Evolutionary conservation across 2,329 filamentous ascomycete genomes (phyloP), one percentile per base, ranked within the genome.

Genomic region (Verticillium longisporum): DNA sequence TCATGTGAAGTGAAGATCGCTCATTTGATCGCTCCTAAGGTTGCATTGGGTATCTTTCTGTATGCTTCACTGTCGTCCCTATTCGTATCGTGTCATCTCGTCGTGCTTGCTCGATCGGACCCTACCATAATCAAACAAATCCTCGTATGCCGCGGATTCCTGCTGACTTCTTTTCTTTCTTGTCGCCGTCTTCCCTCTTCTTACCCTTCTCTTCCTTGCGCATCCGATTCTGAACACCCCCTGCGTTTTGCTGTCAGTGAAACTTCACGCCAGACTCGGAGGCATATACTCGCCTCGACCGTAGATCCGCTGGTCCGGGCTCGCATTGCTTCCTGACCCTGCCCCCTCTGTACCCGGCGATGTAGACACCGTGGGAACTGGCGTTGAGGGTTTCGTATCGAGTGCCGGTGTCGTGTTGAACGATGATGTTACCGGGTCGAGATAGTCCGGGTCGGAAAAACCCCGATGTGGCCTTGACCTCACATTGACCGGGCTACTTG

Each of bases 141-240:
- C 76, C 74, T 34, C 77, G 68, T 33, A 78, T 77, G 5, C 77
- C 75, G n/a, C 76, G 69, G n/a, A 79, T 65, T 4, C 72, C 75
- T 21, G 71, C 73, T 26, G 68, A 68, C 61, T 77, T 78, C 66
- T 76, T 78, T 13, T 74, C 73, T 62, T 73, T 72, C 55, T 68
- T 73, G 34, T 73, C 73, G 1, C 70, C 66, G 11, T 80, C 79
- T 6, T 80, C 77, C 45, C 73, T 74, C 55, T 72, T 73, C 64
- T 79, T 80, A 37, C 81, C 79, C 63, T 82, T 83, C 66, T 75
- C 76, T 2, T 84, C 80, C 65, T 83, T 80, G 3, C 77, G 77
- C 1, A 76, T 69, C 33, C 75, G 69, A 66, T 79, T 82, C 64
- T 81, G 80, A 9, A 80, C 73, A 26, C 80, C 78, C 18, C 80